Conservation (phyloP, 73 alveolate genomes). For the Paramecium octaurelia region DNA sequence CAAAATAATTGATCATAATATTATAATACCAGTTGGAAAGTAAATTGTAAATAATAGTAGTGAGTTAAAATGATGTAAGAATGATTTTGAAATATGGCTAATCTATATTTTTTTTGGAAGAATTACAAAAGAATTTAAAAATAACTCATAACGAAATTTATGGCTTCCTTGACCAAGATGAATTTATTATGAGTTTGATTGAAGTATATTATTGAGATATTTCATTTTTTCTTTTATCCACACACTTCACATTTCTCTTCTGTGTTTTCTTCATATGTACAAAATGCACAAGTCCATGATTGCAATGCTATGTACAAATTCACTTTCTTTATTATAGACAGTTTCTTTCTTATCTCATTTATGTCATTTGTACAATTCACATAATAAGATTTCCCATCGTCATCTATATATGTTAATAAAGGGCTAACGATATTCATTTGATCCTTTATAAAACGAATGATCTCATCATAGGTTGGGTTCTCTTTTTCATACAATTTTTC, state of each 20-base stretch:
- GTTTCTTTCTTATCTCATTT: neutral
- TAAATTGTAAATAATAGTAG: no score
- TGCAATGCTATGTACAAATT: neutral
- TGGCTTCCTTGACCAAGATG: no score
- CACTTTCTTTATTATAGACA: neutral
- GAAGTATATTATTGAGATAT: neutral
- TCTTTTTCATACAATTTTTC: neutral
- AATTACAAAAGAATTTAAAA: no score
- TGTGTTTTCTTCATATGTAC: constrained; percentile 24
- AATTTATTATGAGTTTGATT: neutral
- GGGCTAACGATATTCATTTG: neutral
- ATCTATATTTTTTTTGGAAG: no score
- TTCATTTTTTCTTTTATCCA: neutral
- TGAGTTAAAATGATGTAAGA: no score
- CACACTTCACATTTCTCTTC: constrained; percentile 7
- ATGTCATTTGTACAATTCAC: neutral
- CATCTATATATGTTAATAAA: neutral
- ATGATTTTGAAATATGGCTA: no score
- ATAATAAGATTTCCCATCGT: neutral
- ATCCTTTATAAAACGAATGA: neutral
- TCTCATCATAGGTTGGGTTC: neutral
- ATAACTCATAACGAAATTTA: no score
- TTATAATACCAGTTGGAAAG: no score
- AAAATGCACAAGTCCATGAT: neutral
- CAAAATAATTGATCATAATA: no score